phyloP scores from a whole-genome alignment of 2,329 filamentous ascomycete genomes.

The Nothopassalora personata region DNA sequence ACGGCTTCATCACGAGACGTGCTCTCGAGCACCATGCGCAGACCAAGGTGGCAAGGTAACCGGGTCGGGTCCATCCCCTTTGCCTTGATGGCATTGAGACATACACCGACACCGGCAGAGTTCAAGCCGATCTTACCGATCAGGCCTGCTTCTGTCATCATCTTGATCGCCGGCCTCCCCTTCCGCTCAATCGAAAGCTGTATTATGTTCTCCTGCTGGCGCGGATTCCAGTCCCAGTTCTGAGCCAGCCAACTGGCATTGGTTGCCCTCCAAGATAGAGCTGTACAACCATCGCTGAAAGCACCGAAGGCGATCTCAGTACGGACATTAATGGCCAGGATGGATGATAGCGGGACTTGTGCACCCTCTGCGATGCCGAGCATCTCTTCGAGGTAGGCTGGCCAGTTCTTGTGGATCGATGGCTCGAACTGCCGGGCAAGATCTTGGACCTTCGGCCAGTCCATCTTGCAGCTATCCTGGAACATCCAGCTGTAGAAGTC shows the following conservation, averaged over 20 bases:
- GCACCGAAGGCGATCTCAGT: slow-evolving; percentile 55
- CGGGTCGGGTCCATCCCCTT: slow-evolving; percentile 48
- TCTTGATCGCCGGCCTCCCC: slow-evolving; percentile 46
- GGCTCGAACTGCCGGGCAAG: slow-evolving; percentile 46
- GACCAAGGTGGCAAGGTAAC: slow-evolving; percentile 57
- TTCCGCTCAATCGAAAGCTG: slow-evolving; percentile 43
- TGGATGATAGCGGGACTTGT: slow-evolving; percentile 42
- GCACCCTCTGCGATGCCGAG: slow-evolving; percentile 48
- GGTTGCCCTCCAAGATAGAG: slow-evolving; percentile 42
- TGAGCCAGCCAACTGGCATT: slow-evolving; percentile 37
- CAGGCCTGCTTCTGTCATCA: slow-evolving; percentile 57
- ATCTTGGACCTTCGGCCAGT: slow-evolving; percentile 43
- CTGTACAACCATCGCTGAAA: slow-evolving; percentile 53
- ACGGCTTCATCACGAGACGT: slow-evolving; percentile 45
- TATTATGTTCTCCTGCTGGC: slow-evolving; percentile 48
- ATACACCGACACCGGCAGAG: slow-evolving; percentile 51
- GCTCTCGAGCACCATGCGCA: slow-evolving; percentile 53
- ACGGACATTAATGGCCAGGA: slow-evolving; percentile 55
- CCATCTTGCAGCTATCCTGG: slow-evolving; percentile 41
- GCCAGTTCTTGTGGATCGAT: slow-evolving; percentile 41
- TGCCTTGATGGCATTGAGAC: slow-evolving; percentile 58
- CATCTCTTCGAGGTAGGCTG: slow-evolving; percentile 43
- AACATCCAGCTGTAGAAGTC: slow-evolving; percentile 47
- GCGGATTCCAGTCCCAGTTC: slow-evolving; percentile 47
- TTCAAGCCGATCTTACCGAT: slow-evolving; percentile 65